These are phyloP conservation scores for Aureobasidium melanogenum DNA, from an alignment of 2,329 filamentous ascomycete genomes.

Conservation along the genomic window DNA sequence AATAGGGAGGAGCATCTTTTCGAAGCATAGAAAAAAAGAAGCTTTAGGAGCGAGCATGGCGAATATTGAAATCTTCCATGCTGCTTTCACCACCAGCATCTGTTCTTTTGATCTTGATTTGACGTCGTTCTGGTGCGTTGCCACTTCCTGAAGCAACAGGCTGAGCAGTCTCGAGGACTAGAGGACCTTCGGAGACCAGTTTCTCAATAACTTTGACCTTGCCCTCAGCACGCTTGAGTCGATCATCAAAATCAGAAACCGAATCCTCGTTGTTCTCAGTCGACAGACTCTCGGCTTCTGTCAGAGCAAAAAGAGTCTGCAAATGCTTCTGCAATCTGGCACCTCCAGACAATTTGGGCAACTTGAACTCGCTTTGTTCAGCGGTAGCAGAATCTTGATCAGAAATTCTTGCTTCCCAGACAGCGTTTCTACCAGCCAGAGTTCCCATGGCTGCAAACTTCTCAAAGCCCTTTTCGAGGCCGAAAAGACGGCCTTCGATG, in stretches of 20 bases:
- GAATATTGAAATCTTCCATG: constrained; percentile 29
- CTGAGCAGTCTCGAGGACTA: background rate
- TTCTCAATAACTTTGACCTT: constrained; percentile 81
- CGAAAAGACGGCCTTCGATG: constrained; percentile 82
- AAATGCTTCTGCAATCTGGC: constrained; percentile 69
- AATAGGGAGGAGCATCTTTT: background rate
- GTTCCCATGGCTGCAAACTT: constrained; percentile 77
- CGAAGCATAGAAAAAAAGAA: background rate
- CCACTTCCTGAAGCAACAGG: background rate
- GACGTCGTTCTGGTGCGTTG: constrained; percentile 8
- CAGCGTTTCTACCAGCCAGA: constrained; percentile 65
- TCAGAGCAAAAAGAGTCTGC: constrained; percentile 62
- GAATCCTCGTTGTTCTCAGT: constrained; percentile 80
- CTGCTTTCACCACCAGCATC: constrained; percentile 16
- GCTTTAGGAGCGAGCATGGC: constrained; percentile 12
- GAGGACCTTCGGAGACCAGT: constrained; percentile 44
- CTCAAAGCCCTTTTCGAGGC: constrained; percentile 85
- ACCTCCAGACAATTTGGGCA: constrained; percentile 46
- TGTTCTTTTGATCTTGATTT: constrained; percentile 17
- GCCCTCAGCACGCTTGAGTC: constrained; percentile 70
- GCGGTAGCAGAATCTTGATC: constrained; percentile 1
- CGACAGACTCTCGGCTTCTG: constrained; percentile 67
- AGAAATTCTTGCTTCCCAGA: constrained; percentile 67
- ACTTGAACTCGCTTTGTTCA: background rate
- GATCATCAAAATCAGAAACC: constrained; percentile 85